Evolutionary conservation across 2,329 filamentous ascomycete species (phyloP).

Genomic region (Colletotrichum destructivum): DNA sequence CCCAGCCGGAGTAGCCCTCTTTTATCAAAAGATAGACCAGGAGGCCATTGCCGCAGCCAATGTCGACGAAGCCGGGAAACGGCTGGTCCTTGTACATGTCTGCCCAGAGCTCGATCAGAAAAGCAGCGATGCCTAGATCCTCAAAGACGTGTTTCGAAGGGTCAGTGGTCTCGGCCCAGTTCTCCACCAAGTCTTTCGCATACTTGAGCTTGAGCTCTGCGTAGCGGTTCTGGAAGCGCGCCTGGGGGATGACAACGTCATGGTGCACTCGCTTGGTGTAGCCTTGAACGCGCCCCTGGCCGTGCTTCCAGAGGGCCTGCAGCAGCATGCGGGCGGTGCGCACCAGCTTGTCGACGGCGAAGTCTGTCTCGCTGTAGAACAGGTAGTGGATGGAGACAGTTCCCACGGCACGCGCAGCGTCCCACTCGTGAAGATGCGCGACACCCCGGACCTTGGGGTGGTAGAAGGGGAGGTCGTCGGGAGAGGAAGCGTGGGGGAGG

Average conservation of each 20-base stretch:
- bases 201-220: slow-evolving; percentile 84
- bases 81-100: slow-evolving; percentile 77
- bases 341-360: slow-evolving; percentile 63
- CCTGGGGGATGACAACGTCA: slow-evolving; percentile 84
- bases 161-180: slow-evolving; percentile 90
- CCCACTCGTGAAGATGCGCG: slow-evolving; percentile 82
- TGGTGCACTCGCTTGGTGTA: slow-evolving; percentile 89
- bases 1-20: slow-evolving; percentile 89
- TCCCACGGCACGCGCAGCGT: slow-evolving; percentile 58
- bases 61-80: slow-evolving; percentile 94
- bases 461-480: slow-evolving; percentile 84
- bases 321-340: slow-evolving; percentile 80
- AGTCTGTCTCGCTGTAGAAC: slow-evolving; percentile 60
- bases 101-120: slow-evolving; percentile 91
- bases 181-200: slow-evolving; percentile 77
- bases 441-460: slow-evolving; percentile 84
- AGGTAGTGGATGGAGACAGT: slow-evolving; percentile 74
- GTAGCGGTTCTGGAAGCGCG: slow-evolving; percentile 86
- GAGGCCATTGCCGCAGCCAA: slow-evolving; percentile 95
- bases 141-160: slow-evolving; percentile 96
- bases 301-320: slow-evolving; percentile 80
- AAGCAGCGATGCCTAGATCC: slow-evolving; percentile 90
- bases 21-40: slow-evolving; percentile 85
- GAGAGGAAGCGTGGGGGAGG: slow-evolving; percentile 77
- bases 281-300: slow-evolving; percentile 73